Conservation (phyloP, 331 rosid species). For the Rhamnella rubrinervis region DNA sequence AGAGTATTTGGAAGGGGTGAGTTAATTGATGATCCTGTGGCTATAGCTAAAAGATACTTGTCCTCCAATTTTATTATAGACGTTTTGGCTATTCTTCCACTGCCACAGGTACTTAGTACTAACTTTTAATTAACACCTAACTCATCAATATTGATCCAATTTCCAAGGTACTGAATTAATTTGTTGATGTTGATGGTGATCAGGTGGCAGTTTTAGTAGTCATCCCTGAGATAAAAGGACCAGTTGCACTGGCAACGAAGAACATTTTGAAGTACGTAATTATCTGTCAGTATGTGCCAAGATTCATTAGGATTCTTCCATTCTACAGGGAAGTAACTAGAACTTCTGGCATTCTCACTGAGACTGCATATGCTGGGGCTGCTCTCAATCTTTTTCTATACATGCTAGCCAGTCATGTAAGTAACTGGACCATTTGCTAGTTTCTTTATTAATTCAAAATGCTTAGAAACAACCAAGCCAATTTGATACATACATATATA, state of each 20-base stretch:
- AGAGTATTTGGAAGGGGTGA: constrained; percentile 89
- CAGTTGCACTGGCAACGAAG: constrained; percentile 39
- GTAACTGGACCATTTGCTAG: constrained; percentile 17
- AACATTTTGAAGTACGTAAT: constrained; percentile 47
- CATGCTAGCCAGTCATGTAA: constrained; percentile 89
- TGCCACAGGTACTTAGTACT: constrained; percentile 70
- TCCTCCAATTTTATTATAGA: constrained; percentile 65
- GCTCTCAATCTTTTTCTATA: constrained; percentile 78
- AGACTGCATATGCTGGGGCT: constrained; percentile 92
- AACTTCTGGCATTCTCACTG: constrained; percentile 76
- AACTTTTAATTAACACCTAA: too few relatives aligned
- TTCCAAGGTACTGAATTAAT: not conserved
- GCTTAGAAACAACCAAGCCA: too few relatives aligned
- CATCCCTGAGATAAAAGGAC: constrained; percentile 13
- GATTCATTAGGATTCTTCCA: constrained; percentile 57
- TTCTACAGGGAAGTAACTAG: constrained; percentile 69
- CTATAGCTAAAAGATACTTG: constrained; percentile 72
- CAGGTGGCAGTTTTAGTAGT: constrained; percentile 50
- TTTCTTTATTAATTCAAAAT: not conserved
- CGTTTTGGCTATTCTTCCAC: constrained; percentile 74
- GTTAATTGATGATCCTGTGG: constrained; percentile 45
- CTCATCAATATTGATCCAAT: too few relatives aligned
- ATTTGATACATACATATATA: too few relatives aligned
- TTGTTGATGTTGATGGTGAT: not conserved
- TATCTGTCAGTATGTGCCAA: constrained; percentile 62